Evolutionary conservation across 768 basidiomycete genomes (phyloP).

Genomic region (Boletellus ananiceps): DNA sequence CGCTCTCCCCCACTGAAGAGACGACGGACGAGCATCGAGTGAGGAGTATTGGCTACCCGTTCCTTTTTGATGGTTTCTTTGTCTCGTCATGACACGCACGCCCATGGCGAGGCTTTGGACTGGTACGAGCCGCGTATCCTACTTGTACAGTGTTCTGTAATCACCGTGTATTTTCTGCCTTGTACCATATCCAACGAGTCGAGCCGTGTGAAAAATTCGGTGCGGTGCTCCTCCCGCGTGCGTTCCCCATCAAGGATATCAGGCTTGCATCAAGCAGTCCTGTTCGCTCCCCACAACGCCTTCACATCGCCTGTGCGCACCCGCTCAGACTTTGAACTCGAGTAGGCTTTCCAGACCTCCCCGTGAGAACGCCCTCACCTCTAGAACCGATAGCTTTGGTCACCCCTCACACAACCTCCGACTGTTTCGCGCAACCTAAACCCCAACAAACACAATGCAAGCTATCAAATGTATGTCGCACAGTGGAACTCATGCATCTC

Average conservation of each 20-base stretch:
- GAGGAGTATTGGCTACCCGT: slow-evolving; percentile 24
- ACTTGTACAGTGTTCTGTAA: slow-evolving; percentile 33
- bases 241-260: slow-evolving; percentile 27
- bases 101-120: slow-evolving; percentile 7
- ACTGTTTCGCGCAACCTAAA: slow-evolving; percentile 13
- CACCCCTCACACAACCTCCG: slow-evolving; percentile 13
- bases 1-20: slow-evolving; percentile 47
- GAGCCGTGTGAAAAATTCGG: slow-evolving; percentile 23
- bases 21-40: slow-evolving; percentile 38
- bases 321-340: not conserved
- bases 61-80: slow-evolving; percentile 12
- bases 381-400: slow-evolving; percentile 13
- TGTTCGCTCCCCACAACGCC: slow-evolving; percentile 10
- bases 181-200: not conserved
- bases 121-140: slow-evolving; percentile 21
- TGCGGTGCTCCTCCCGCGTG: slow-evolving; percentile 16
- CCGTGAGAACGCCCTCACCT: slow-evolving; percentile 9
- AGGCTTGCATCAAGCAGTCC: slow-evolving; percentile 24
- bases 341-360: slow-evolving; percentile 2
- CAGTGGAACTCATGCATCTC: slow-evolving; percentile 8
- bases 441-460: slow-evolving; percentile 53
- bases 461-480: slow-evolving; percentile 80
- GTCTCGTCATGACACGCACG: slow-evolving; percentile 12
- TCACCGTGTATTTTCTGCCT: slow-evolving; percentile 22
- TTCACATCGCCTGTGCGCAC: slow-evolving; percentile 1